These are phyloP conservation scores for Salvia sclarea DNA, from an alignment of 305 asterid species.

Conservation along the genomic window DNA sequence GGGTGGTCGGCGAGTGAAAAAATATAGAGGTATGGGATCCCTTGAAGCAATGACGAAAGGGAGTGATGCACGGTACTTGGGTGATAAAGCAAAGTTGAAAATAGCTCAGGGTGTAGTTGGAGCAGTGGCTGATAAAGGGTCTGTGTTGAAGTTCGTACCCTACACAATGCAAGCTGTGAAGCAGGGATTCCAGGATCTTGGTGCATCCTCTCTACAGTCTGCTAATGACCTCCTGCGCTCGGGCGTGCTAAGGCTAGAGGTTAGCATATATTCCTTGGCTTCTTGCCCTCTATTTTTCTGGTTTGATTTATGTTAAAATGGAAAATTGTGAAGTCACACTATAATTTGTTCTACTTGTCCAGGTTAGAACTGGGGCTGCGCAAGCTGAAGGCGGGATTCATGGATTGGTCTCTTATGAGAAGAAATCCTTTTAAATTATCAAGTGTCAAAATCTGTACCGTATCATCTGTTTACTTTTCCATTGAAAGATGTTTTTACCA, in stretches of 20 bases:
- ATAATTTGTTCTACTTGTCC: slow-evolving; percentile 26
- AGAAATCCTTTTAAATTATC: slow-evolving; percentile 58
- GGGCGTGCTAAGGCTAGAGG: slow-evolving; percentile 78
- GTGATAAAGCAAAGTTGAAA: slow-evolving; percentile 83
- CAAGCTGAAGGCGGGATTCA: slow-evolving; percentile 92
- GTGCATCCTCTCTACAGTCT: slow-evolving; percentile 84
- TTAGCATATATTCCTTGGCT: slow-evolving; percentile 26
- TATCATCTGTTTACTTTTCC: neutral
- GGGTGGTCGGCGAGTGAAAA: slow-evolving; percentile 71
- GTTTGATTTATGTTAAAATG: neutral
- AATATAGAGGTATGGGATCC: slow-evolving; percentile 97
- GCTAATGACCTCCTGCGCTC: slow-evolving; percentile 82
- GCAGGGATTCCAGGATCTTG: slow-evolving; percentile 97
- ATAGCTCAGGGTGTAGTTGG: slow-evolving; percentile 99
- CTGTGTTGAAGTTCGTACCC: slow-evolving; percentile 77
- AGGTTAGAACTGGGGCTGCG: slow-evolving; percentile 92
- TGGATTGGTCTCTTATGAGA: slow-evolving; percentile 78
- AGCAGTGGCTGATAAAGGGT: slow-evolving; percentile 89
- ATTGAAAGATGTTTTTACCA: neutral
- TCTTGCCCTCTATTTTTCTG: neutral
- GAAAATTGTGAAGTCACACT: neutral
- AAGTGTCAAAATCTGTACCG: neutral
- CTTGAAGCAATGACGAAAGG: slow-evolving; percentile 95
- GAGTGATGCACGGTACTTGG: slow-evolving; percentile 92
- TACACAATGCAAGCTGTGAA: slow-evolving; percentile 95